Evolutionary conservation across 805 yeast genomes (phyloP).

Genomic region (Starmerella riodocensis): DNA sequence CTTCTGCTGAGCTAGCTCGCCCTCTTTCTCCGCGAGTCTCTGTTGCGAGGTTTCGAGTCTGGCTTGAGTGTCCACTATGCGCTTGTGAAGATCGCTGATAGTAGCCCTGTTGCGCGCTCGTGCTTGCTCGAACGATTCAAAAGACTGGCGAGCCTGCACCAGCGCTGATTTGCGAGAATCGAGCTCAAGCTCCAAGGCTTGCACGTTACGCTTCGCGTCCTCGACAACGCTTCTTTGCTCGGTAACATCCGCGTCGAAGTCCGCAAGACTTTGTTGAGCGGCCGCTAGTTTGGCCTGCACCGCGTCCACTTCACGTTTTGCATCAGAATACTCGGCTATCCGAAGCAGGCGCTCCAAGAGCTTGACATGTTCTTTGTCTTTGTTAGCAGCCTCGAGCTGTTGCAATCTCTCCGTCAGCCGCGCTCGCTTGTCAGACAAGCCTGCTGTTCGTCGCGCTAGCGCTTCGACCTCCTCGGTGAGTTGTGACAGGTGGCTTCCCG

Average conservation of each 20-base stretch:
- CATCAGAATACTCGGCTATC: not conserved
- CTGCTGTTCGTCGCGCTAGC: conserved; percentile 8
- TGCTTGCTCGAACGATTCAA: no score
- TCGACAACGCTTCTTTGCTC: no score
- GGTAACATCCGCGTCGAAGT: conserved; percentile 6
- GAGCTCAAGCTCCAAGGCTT: no score
- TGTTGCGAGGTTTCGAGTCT: no score
- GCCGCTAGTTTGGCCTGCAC: not conserved
- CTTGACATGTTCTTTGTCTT: not conserved
- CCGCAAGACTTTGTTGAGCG: conserved; percentile 26
- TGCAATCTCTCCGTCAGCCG: conserved; percentile 22
- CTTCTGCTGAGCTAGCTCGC: not conserved
- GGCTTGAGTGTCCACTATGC: no score
- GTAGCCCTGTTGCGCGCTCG: no score
- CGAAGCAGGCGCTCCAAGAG: conserved; percentile 1
- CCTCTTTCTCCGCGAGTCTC: not conserved
- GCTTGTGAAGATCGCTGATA: no score
- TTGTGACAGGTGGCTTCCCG: conserved; percentile 3
- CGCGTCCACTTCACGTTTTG: not conserved
- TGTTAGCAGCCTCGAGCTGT: conserved; percentile 8
- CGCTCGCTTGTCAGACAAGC: conserved; percentile 19
- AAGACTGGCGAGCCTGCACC: no score
- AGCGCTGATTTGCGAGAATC: no score
- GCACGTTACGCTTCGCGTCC: no score
- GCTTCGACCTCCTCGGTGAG: conserved; percentile 35